Percentiles rank a stretch among this genome's conserved stretches.
Evolutionary conservation across 2,329 filamentous ascomycete species (phyloP).

Genomic region (Colletotrichum spaethianum): DNA sequence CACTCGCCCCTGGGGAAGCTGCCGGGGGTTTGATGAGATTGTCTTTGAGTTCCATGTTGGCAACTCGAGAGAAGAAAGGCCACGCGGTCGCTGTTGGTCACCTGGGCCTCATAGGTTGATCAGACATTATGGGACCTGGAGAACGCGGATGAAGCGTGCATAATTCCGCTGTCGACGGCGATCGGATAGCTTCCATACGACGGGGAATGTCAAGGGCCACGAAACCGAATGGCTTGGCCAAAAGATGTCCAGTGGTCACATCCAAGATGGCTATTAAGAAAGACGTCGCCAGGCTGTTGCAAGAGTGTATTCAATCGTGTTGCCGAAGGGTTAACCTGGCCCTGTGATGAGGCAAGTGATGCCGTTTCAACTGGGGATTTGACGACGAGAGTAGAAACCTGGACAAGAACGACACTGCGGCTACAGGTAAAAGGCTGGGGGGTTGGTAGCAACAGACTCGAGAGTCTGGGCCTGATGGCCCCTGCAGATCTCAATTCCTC

Average conservation of each 20-base stretch:
- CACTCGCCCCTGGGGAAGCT: constrained; percentile 12
- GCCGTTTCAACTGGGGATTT: neutral
- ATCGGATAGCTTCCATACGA: neutral
- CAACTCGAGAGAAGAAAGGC: constrained; percentile 14
- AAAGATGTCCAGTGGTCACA: neutral
- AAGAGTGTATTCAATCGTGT: neutral
- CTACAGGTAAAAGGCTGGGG: neutral
- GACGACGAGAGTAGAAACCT: neutral
- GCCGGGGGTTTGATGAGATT: constrained; percentile 12
- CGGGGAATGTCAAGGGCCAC: neutral
- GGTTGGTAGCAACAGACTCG: neutral
- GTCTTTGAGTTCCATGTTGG: constrained; percentile 15
- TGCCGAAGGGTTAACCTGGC: neutral
- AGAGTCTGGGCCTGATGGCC: neutral
- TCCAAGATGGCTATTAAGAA: too few species aligned
- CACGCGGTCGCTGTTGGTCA: neutral
- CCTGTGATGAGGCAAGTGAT: neutral
- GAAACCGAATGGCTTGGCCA: constrained; percentile 13
- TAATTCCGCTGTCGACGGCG: constrained; percentile 11
- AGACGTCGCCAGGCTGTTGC: neutral
- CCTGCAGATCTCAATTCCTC: neutral
- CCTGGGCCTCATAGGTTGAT: neutral
- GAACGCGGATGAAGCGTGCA: constrained; percentile 7
- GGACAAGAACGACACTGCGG: neutral
- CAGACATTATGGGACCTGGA: neutral